Conservation (phyloP, 805 yeast species). For the Spathaspora arborariae region DNA sequence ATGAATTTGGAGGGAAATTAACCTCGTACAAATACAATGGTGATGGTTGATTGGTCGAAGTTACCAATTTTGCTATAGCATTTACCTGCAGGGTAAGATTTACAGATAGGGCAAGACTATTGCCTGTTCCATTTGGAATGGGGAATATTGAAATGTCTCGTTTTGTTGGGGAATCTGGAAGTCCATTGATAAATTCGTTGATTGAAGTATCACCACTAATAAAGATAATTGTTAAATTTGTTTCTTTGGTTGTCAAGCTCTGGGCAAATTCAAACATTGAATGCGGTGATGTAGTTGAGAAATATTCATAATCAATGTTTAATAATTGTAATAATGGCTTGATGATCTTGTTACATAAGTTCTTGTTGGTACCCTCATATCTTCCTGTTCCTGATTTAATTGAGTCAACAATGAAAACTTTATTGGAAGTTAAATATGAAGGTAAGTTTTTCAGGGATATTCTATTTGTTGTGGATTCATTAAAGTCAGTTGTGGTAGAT, state of each 20-base stretch:
- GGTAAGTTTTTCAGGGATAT: background rate
- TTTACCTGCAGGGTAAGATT: constrained; percentile 28
- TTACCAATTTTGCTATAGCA: constrained; percentile 18
- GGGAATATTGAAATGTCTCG: constrained; percentile 24
- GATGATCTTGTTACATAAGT: constrained; percentile 42
- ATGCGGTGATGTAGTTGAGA: constrained; percentile 38
- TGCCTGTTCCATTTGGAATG: constrained; percentile 85
- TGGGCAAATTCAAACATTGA: constrained; percentile 41
- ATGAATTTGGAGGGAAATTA: constrained; percentile 35
- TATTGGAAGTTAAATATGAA: constrained; percentile 3
- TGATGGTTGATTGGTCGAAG: constrained; percentile 4
- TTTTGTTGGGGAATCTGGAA: constrained; percentile 12
- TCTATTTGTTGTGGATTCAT: background rate
- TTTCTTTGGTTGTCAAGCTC: constrained; percentile 15
- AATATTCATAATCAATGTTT: constrained; percentile 32
- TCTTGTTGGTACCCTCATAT: constrained; percentile 12
- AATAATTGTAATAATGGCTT: constrained; percentile 44
- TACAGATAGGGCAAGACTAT: constrained; percentile 68
- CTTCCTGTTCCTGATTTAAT: constrained; percentile 47
- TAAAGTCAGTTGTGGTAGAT: background rate
- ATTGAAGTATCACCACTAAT: constrained; percentile 87
- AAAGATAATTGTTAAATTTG: constrained; percentile 46
- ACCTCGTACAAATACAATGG: constrained; percentile 46
- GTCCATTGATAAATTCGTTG: constrained; percentile 65
- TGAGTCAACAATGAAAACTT: constrained; percentile 44